Evolutionary conservation across 2,329 filamentous ascomycete genomes (phyloP).

Genomic region (Bretziella fagacearum): DNA sequence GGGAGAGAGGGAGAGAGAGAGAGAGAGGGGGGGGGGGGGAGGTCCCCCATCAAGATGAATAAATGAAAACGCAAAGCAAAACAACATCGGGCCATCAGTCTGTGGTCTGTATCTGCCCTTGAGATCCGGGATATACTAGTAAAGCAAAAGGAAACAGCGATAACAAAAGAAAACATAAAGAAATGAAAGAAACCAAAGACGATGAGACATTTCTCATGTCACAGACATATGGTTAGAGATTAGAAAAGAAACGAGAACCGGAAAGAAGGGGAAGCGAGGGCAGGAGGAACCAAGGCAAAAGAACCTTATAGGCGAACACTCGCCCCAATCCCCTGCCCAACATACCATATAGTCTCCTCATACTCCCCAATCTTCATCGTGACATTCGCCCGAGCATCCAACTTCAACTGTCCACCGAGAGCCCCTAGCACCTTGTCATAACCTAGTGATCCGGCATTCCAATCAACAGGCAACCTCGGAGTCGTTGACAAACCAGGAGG

Average conservation of each 20-base stretch:
- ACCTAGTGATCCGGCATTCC: constrained; percentile 60
- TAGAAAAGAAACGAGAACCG: not conserved
- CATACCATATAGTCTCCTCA: constrained; percentile 54
- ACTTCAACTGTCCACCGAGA: constrained; percentile 59
- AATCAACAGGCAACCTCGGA: constrained; percentile 65
- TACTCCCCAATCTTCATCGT: constrained; percentile 59
- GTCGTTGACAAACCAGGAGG: constrained; percentile 56
- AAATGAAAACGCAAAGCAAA: too few relatives aligned
- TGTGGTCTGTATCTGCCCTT: not conserved
- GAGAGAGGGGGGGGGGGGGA: too few relatives aligned
- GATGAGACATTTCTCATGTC: too few relatives aligned
- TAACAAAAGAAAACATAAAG: too few relatives aligned
- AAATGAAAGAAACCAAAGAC: too few relatives aligned
- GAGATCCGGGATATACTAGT: not conserved
- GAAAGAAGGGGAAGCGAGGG: not conserved
- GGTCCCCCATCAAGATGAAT: too few relatives aligned
- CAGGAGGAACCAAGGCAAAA: not conserved
- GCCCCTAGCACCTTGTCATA: constrained; percentile 68
- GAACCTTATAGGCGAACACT: constrained; percentile 33
- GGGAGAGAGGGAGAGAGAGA: too few relatives aligned
- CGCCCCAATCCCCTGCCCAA: constrained; percentile 53
- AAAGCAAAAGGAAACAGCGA: too few relatives aligned
- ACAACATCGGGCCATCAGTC: too few relatives aligned
- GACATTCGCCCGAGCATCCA: constrained; percentile 64
- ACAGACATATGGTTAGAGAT: too few relatives aligned